phyloP scores from a whole-genome alignment of 371 early-diverging fungal genomes.

The Phascolomyces articulosus region DNA sequence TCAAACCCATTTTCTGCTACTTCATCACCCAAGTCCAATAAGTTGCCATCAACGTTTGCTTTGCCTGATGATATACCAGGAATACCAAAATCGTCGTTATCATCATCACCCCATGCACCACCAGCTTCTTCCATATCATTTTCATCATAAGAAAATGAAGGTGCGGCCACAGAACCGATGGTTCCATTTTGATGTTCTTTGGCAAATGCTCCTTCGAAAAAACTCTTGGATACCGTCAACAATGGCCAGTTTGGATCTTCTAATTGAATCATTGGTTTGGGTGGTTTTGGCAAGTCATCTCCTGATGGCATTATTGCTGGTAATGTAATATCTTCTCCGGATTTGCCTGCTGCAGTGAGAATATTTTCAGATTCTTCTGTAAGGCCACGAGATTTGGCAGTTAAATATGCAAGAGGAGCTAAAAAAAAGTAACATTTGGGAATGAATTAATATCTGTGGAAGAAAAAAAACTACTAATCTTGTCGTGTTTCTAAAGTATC shows the following conservation, averaged over 20 bases:
- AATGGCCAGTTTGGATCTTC: slow-evolving; percentile 89
- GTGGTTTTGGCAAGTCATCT: slow-evolving; percentile 58
- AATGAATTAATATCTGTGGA: too few relatives aligned
- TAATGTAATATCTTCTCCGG: slow-evolving; percentile 66
- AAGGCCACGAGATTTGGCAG: slow-evolving; percentile 89
- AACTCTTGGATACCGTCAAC: slow-evolving; percentile 72
- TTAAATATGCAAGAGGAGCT: slow-evolving; percentile 89
- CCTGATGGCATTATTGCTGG: slow-evolving; percentile 23
- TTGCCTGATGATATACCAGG: slow-evolving; percentile 14
- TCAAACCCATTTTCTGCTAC: slow-evolving; percentile 24
- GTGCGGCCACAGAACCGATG: slow-evolving; percentile 31
- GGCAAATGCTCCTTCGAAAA: slow-evolving; percentile 67
- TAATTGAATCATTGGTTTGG: slow-evolving; percentile 67
- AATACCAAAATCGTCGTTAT: slow-evolving; percentile 49
- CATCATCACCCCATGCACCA: slow-evolving; percentile 76
- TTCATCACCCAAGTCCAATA: slow-evolving; percentile 48
- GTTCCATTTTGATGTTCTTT: slow-evolving; percentile 34
- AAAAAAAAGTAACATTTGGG: too few relatives aligned
- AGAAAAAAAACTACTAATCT: too few relatives aligned
- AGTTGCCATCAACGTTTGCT: slow-evolving; percentile 17
- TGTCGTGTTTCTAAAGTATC: slow-evolving; percentile 3
- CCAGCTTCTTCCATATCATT: slow-evolving; percentile 59
- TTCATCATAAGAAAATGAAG: slow-evolving; percentile 51
- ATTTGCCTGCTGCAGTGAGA: slow-evolving; percentile 67
- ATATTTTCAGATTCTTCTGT: slow-evolving; percentile 83